Evolutionary conservation across 2,329 filamentous ascomycete genomes (phyloP).

Genomic region (Colletotrichum graminicola): DNA sequence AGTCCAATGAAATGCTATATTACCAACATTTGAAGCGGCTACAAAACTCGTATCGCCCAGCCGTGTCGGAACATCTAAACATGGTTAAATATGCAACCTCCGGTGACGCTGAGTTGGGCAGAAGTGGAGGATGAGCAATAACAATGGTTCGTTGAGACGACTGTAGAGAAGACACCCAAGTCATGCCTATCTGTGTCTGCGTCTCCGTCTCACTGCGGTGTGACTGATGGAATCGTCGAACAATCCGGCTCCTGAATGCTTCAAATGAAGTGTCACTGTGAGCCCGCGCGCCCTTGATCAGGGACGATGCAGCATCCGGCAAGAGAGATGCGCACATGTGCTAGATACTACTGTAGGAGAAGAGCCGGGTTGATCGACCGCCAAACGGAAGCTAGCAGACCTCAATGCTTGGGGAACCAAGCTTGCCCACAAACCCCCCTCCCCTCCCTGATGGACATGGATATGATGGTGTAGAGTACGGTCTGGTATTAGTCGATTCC

Average conservation of each 20-base stretch:
- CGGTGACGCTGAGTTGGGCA: background rate
- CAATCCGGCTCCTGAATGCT: too few species aligned
- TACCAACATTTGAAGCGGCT: background rate
- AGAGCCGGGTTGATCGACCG: background rate
- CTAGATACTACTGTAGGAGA: background rate
- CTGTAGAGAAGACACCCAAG: background rate
- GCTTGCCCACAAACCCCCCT: background rate
- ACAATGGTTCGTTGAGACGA: background rate
- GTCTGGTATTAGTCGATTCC: background rate
- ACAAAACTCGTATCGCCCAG: background rate
- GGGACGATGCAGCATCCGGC: background rate
- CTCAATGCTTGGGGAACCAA: background rate
- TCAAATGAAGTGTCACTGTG: background rate
- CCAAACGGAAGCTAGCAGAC: background rate
- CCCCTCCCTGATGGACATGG: too few species aligned
- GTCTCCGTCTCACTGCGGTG: background rate
- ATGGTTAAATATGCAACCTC: background rate
- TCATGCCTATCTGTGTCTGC: background rate
- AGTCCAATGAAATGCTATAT: background rate
- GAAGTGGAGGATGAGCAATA: background rate
- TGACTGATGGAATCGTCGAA: too few species aligned
- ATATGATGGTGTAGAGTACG: background rate
- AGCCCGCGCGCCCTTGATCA: background rate
- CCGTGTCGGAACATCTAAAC: background rate
- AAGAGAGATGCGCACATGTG: background rate